Evolutionary conservation across 1,284 basidiomycete species (phyloP).

Genomic region (Malassezia restricta): DNA sequence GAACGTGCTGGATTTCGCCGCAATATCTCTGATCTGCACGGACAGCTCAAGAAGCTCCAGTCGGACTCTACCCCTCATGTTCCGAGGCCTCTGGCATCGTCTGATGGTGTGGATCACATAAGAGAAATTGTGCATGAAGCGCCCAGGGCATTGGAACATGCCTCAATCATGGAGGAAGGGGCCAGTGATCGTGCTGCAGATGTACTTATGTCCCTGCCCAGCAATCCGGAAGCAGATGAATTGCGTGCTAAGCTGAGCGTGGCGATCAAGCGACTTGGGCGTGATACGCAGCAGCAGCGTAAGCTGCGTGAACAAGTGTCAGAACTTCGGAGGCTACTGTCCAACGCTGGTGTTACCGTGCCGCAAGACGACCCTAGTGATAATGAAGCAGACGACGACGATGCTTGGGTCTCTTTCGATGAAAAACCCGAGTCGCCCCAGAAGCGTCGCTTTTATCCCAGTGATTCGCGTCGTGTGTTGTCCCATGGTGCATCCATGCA

Average conservation of each 20-base stretch:
- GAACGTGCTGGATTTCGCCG: slow-evolving; percentile 73
- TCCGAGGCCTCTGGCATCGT: neutral
- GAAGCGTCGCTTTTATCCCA: slow-evolving; percentile 16
- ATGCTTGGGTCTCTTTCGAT: slow-evolving; percentile 29
- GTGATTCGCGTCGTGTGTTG: slow-evolving; percentile 16
- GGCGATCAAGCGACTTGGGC: slow-evolving; percentile 35
- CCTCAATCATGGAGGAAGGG: neutral
- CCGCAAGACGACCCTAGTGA: slow-evolving; percentile 15
- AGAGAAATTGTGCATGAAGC: neutral
- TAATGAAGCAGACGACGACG: slow-evolving; percentile 15
- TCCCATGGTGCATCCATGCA: neutral
- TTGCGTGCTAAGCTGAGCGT: slow-evolving; percentile 34
- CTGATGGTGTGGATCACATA: neutral
- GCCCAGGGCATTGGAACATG: neutral
- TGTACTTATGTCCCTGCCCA: neutral
- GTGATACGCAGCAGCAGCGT: slow-evolving; percentile 36
- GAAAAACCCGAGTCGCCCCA: slow-evolving; percentile 21
- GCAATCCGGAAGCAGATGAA: slow-evolving; percentile 21
- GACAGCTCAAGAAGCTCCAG: slow-evolving; percentile 52
- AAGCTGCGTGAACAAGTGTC: slow-evolving; percentile 33
- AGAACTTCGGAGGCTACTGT: slow-evolving; percentile 27
- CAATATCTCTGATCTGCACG: slow-evolving; percentile 81
- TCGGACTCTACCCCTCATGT: slow-evolving; percentile 17
- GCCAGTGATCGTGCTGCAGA: neutral
- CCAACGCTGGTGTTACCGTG: slow-evolving; percentile 26